Conservation (phyloP, 2,329 filamentous ascomycete genomes). For the Bimuria novae-zelandiae region DNA sequence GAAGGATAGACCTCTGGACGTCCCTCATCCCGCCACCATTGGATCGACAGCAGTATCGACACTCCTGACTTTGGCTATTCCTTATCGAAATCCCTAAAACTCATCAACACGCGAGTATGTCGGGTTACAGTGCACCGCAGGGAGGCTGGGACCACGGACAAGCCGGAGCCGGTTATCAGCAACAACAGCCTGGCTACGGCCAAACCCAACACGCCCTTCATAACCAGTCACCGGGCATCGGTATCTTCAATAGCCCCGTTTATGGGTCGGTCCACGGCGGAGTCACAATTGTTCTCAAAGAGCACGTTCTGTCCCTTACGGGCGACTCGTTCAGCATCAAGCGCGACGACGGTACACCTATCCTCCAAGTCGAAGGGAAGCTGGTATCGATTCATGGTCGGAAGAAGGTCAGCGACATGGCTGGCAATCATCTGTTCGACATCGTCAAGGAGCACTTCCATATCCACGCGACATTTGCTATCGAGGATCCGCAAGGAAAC, state of each 20-base stretch:
- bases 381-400: conserved; percentile 57
- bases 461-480: conserved; percentile 58
- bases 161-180: not conserved
- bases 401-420: conserved; percentile 61
- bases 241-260: conserved; percentile 34
- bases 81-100: not conserved
- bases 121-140: not conserved
- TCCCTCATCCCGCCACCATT: too few relatives aligned
- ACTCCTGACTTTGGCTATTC: conserved; percentile 11
- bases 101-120: not conserved
- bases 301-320: conserved; percentile 65
- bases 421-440: conserved; percentile 61
- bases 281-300: conserved; percentile 60
- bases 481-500: conserved; percentile 52
- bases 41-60: too few relatives aligned
- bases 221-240: conserved; percentile 3
- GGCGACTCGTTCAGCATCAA: conserved; percentile 69
- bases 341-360: conserved; percentile 56
- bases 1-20: too few relatives aligned
- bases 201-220: not conserved
- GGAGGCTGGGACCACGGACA: not conserved
- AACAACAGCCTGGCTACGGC: not conserved
- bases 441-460: conserved; percentile 59
- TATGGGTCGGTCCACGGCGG: conserved; percentile 24
- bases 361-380: conserved; percentile 63